Base-by-base conservation (phyloP, 192 early-diverging fungal species). In the Coemansia sp. region DNA sequence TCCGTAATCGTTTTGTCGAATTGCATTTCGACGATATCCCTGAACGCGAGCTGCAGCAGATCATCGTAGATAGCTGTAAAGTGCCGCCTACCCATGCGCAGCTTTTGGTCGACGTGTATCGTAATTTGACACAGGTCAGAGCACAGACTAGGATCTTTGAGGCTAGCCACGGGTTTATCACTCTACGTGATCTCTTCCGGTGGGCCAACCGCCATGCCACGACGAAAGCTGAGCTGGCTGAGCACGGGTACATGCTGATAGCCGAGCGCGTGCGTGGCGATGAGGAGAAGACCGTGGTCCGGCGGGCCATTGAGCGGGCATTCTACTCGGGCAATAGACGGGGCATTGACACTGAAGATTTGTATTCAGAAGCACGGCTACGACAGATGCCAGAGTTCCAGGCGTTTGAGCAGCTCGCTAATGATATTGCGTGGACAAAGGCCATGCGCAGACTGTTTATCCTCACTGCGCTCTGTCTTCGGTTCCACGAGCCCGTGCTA, bases 1-100 rank as follows among this genome's bases (percentile, higher is more conserved):
- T 99, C 90, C 89, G 97, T 16, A 98, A 98, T 79, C 90, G 98
- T 71, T 99, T 99, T 77, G 76, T 98, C 61, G 98, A 99, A 75
- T 84, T 99, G 49, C 94, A 98, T 72, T 99, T 99, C 78, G 91
- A 91, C 70, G 98, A 99, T 75, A 96, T 99, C 49, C 98, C 98
- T 2, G 92, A 94, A 67, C 73, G 76, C 34, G 98, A 99, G 85
- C 86, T 99, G 49, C 92, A 95, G 71, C 90, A 87, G 31, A 99
- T 99, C 82, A 84, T 99, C 13, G 90, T 93, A 18, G 83, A 86
- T 49, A 87, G 95, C 20, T 97, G 96, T 70, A 63, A 49, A 3
- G 93, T 99, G 72, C 92, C 98, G 9, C 97, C 97, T 15, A 90
- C 91, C 20, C 94, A 97, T 80, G 93, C 94, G 40, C 86, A 90